A percentile compares a stretch with the other conserved stretches of the same genome.
phyloP scores from a whole-genome alignment of 495 filamentous ascomycete genomes.

The Penicillium cosmopolitanum region DNA sequence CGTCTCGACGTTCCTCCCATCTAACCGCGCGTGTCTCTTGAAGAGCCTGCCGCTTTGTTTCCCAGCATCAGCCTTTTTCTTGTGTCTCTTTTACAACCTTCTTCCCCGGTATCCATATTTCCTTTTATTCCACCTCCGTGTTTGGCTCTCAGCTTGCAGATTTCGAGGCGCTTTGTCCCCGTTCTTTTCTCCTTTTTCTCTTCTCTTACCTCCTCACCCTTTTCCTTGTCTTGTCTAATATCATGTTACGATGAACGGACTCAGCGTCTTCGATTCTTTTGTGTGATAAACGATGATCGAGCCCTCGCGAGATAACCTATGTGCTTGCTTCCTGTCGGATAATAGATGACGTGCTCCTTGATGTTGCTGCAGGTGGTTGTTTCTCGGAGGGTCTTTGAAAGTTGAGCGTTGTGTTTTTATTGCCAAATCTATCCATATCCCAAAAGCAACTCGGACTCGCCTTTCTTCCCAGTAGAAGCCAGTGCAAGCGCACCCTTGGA shows the following conservation, averaged over 20 bases:
- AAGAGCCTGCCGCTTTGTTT: slow-evolving; percentile 31
- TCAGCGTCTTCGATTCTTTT: slow-evolving; percentile 26
- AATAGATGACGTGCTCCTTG: background rate
- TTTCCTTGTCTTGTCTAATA: slow-evolving; percentile 34
- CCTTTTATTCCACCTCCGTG: slow-evolving; percentile 11
- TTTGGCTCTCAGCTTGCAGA: slow-evolving; percentile 3
- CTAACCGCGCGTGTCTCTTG: slow-evolving; percentile 20
- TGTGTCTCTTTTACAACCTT: slow-evolving; percentile 26
- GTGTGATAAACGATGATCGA: slow-evolving; percentile 27
- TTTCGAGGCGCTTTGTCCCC: slow-evolving; percentile 4
- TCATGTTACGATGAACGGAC: slow-evolving; percentile 37
- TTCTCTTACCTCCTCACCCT: slow-evolving; percentile 17
- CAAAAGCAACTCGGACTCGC: background rate
- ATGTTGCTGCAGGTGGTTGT: slow-evolving; percentile 1
- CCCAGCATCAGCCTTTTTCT: slow-evolving; percentile 33
- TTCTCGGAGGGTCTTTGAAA: background rate
- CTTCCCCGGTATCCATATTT: slow-evolving; percentile 30
- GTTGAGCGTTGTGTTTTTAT: background rate
- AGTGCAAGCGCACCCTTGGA: too few species aligned
- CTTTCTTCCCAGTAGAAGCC: background rate
- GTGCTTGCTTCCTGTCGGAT: slow-evolving; percentile 10
- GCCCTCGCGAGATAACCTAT: slow-evolving; percentile 20
- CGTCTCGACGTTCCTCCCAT: slow-evolving; percentile 29
- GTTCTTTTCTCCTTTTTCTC: slow-evolving; percentile 16
- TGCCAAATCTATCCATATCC: background rate